These are phyloP conservation scores for Polytrichum formosum DNA, from an alignment of 225 moss, liverwort and hornwort species.

Conservation along the genomic window DNA sequence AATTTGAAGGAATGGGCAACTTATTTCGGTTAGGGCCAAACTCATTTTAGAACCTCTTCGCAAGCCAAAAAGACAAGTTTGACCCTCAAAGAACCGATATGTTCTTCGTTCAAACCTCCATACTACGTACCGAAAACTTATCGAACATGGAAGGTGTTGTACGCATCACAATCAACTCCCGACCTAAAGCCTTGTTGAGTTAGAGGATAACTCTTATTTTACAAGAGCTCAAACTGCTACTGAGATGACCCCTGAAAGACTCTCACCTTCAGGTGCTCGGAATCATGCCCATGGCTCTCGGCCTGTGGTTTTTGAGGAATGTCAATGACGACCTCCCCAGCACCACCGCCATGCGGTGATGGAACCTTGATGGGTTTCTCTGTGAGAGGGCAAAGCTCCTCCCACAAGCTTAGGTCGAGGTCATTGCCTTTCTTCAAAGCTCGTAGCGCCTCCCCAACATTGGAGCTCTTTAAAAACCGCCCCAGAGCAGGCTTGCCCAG, in stretches of 20 bases:
- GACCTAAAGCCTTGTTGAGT: too few relatives aligned
- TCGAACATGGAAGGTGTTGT: too few relatives aligned
- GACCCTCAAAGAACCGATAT: too few relatives aligned
- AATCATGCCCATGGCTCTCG: slow-evolving; percentile 1
- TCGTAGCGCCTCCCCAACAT: slow-evolving; percentile 57
- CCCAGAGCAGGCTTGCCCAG: slow-evolving; percentile 69
- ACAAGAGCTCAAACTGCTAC: too few relatives aligned
- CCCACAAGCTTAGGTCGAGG: slow-evolving; percentile 61
- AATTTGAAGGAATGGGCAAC: too few relatives aligned
- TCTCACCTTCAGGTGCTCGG: slow-evolving; percentile 5
- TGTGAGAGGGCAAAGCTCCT: slow-evolving; percentile 28
- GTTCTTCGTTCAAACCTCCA: too few relatives aligned
- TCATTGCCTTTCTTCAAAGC: slow-evolving; percentile 36
- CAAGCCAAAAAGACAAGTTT: too few relatives aligned
- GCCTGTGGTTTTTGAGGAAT: background rate
- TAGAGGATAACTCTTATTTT: too few relatives aligned
- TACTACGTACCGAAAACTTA: too few relatives aligned
- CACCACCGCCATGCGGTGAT: background rate
- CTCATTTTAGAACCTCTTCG: too few relatives aligned
- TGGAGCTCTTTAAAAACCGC: slow-evolving; percentile 39
- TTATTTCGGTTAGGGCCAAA: too few relatives aligned
- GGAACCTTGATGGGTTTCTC: slow-evolving; percentile 15
- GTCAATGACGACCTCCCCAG: background rate
- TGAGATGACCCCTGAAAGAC: background rate
- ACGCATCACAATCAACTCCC: too few relatives aligned